phyloP scores from a whole-genome alignment of 1,139 yeast species.

The Saccharomycopsis hybrid region DNA sequence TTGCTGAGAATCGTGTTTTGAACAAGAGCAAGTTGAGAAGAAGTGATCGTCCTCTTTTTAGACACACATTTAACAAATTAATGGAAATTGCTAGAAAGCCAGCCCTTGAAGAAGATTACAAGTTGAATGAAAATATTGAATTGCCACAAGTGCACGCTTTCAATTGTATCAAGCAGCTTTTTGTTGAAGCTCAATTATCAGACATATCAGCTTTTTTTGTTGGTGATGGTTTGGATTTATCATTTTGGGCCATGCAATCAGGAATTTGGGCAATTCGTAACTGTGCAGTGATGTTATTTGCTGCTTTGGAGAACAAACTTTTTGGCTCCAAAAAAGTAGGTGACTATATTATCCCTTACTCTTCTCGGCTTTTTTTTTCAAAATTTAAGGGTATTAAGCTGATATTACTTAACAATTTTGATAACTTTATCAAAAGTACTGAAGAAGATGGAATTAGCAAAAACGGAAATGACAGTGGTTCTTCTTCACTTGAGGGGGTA shows the following conservation, averaged over 20 bases:
- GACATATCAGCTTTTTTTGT: constrained; percentile 45
- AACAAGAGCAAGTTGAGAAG: constrained; percentile 25
- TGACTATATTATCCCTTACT: constrained; percentile 31
- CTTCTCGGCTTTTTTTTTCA: constrained; percentile 64
- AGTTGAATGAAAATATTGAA: constrained; percentile 45
- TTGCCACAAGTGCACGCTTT: constrained; percentile 92
- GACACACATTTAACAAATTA: constrained; percentile 45
- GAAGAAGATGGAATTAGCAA: too few species aligned
- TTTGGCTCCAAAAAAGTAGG: constrained; percentile 49
- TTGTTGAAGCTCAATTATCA: constrained; percentile 62
- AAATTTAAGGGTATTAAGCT: constrained; percentile 48
- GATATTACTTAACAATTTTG: constrained; percentile 41
- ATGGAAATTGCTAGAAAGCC: constrained; percentile 47
- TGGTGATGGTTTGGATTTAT: constrained; percentile 50
- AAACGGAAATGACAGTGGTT: constrained; percentile 20
- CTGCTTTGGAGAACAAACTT: constrained; percentile 70
- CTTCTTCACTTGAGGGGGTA: constrained; percentile 43
- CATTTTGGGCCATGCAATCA: constrained; percentile 58
- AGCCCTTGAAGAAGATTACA: constrained; percentile 36
- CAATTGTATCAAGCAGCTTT: constrained; percentile 71
- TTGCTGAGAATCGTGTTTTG: constrained; percentile 36
- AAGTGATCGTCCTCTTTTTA: constrained; percentile 33
- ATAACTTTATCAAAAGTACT: constrained; percentile 31
- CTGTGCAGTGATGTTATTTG: constrained; percentile 89
- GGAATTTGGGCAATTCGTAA: constrained; percentile 81